phyloP scores from a whole-genome alignment of 345 rosid species.

The Eucalyptus urophylla region DNA sequence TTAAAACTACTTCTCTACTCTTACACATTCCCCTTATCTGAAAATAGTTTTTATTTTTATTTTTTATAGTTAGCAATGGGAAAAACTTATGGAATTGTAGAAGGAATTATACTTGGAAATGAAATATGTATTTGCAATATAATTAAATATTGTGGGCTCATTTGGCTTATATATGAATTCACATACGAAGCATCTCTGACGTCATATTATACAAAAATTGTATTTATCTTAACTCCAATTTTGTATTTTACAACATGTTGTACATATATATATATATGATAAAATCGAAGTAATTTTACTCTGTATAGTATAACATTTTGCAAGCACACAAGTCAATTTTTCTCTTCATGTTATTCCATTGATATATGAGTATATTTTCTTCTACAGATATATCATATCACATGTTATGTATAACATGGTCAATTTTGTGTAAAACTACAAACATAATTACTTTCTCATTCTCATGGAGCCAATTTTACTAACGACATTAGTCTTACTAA shows the following conservation, averaged over 20 bases:
- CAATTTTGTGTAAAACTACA: not conserved
- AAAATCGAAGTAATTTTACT: not conserved
- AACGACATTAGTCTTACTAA: accelerated
- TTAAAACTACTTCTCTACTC: not conserved
- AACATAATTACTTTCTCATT: not conserved
- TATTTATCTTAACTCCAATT: not conserved
- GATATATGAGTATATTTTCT: not conserved
- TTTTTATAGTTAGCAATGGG: not conserved
- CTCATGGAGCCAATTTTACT: not conserved
- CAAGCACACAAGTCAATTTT: not conserved
- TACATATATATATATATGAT: not conserved
- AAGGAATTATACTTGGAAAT: not conserved
- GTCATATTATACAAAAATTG: not conserved
- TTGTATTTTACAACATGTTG: not conserved
- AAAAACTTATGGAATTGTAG: not conserved
- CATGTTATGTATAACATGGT: not conserved
- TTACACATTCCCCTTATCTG: not conserved
- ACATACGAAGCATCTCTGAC: not conserved
- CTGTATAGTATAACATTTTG: not conserved
- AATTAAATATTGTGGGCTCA: not conserved
- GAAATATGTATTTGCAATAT: not conserved
- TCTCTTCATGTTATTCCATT: not conserved
- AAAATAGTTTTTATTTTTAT: not conserved
- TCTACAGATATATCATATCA: not conserved
- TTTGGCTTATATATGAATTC: not conserved